phyloP scores from a whole-genome alignment of 306 rosid genomes.

The Mucuna pruriens region DNA sequence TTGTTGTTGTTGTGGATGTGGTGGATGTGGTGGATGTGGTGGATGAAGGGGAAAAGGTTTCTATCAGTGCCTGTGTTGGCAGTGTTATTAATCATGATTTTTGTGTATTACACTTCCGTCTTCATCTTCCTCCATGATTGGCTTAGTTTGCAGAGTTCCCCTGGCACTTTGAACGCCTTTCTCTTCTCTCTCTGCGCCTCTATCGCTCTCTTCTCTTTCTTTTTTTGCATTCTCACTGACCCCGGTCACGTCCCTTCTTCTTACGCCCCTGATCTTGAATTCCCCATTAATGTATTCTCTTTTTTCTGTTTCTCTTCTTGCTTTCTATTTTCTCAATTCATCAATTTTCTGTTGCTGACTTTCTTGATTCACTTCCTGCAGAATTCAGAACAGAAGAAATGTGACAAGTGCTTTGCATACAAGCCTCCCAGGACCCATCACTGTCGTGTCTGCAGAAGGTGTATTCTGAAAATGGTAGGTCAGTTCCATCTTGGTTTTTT shows the following conservation, averaged over 20 bases:
- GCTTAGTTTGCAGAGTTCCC: conserved; percentile 67
- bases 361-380: conserved; percentile 39
- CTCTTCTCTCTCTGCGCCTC: conserved; percentile 60
- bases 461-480: conserved; percentile 96
- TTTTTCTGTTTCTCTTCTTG: too few species aligned
- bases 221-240: conserved; percentile 68
- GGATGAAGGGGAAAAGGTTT: conserved; percentile 53
- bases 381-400: conserved; percentile 55
- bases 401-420: conserved; percentile 76
- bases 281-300: too few species aligned
- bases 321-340: too few species aligned
- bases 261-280: conserved; percentile 75
- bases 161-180: conserved; percentile 64
- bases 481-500: conserved; percentile 28
- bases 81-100: conserved; percentile 56
- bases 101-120: conserved; percentile 63
- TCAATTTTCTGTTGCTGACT: too few species aligned
- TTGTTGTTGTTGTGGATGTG: background rate
- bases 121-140: conserved; percentile 78
- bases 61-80: conserved; percentile 59
- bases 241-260: conserved; percentile 84
- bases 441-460: conserved; percentile 89
- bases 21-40: background rate
- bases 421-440: conserved; percentile 98
- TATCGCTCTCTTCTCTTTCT: conserved; percentile 73